Conservation (phyloP, 2,329 filamentous ascomycete genomes). For the Pseudocercospora macadamiae region DNA sequence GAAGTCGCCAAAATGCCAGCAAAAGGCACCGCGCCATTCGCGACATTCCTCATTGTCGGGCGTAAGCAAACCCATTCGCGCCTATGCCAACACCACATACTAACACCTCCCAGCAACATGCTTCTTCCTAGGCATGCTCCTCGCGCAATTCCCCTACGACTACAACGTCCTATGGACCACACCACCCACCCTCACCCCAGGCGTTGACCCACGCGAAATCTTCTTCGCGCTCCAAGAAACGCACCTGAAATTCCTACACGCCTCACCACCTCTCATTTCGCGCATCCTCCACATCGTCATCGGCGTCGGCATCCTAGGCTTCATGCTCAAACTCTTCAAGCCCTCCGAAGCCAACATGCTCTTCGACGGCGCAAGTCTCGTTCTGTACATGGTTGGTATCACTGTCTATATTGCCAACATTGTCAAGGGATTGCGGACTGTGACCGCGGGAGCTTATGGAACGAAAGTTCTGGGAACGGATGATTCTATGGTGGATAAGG, state of each 20-base stretch:
- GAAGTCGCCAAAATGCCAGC: conserved; percentile 32
- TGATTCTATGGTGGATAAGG: conserved; percentile 39
- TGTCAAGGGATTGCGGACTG: conserved; percentile 86
- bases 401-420: conserved; percentile 96
- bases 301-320: conserved; percentile 80
- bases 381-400: conserved; percentile 80
- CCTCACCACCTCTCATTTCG: conserved; percentile 85
- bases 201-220: conserved; percentile 47
- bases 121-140: conserved; percentile 98
- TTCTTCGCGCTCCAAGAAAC: conserved; percentile 86
- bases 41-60: conserved; percentile 94
- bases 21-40: conserved; percentile 62
- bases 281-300: conserved; percentile 95
- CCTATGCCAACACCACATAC: background rate
- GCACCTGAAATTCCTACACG: conserved; percentile 89
- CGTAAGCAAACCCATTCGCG: conserved; percentile 60
- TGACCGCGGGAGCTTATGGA: conserved; percentile 72
- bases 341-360: conserved; percentile 93
- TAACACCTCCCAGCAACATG: conserved; percentile 61
- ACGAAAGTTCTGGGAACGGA: conserved; percentile 43
- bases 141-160: conserved; percentile 95
- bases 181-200: conserved; percentile 45
- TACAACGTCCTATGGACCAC: conserved; percentile 84
- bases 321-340: conserved; percentile 92
- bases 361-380: conserved; percentile 77